Conservation (phyloP, 75 land plant genomes). For the Selaginella moellendorffii region DNA sequence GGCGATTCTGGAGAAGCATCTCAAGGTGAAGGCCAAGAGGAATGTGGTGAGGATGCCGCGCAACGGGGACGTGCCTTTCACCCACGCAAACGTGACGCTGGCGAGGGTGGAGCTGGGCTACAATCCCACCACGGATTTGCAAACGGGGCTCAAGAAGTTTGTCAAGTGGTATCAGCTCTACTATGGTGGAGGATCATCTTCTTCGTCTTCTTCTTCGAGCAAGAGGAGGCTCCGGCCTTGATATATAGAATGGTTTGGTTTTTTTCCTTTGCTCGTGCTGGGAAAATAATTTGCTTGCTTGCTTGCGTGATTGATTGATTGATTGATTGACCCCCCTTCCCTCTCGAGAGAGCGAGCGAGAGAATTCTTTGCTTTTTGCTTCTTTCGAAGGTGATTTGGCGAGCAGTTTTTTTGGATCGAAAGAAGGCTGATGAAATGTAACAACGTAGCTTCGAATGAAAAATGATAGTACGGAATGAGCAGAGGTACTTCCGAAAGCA, state of each 20-base stretch:
- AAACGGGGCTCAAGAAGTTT: conserved; percentile 62
- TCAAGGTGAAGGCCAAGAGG: conserved; percentile 57
- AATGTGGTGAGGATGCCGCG: conserved; percentile 59
- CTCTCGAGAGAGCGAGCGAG: no score
- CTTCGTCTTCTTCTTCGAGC: no score
- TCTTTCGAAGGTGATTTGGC: no score
- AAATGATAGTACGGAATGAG: no score
- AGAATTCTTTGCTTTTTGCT: no score
- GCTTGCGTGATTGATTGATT: no score
- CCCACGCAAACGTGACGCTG: conserved; percentile 55
- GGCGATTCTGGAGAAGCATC: conserved; percentile 43
- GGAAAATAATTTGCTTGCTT: background rate
- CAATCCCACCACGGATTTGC: conserved; percentile 49
- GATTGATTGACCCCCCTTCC: no score
- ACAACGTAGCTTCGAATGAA: no score
- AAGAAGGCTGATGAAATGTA: no score
- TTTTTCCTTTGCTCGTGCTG: background rate
- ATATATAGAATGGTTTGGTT: background rate
- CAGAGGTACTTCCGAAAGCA: background rate
- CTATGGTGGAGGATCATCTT: conserved; percentile 30
- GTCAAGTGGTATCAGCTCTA: conserved; percentile 60
- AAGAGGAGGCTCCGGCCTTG: background rate
- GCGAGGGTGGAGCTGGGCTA: conserved; percentile 55
- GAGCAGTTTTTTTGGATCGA: no score
- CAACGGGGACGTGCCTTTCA: conserved; percentile 78